Conservation (phyloP, 2,329 filamentous ascomycete species). For the Neofusicoccum laricinum region DNA sequence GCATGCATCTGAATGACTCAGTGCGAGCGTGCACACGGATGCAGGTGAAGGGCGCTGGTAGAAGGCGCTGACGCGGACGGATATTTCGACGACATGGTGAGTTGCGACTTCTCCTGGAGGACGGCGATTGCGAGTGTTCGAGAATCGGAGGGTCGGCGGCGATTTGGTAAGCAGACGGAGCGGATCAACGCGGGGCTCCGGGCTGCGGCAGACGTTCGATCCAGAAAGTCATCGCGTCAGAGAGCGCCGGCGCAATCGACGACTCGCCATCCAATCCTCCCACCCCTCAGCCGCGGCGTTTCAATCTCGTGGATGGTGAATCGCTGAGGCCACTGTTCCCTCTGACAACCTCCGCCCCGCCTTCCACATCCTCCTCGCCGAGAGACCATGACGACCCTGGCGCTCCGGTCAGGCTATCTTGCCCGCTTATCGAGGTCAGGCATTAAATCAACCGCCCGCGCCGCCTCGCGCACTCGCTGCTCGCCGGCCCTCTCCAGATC, state of each 20-base stretch:
- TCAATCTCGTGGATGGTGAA: conserved; percentile 15
- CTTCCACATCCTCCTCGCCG: conserved; percentile 13
- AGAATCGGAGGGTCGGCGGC: not conserved
- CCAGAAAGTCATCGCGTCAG: conserved; percentile 17
- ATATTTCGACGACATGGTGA: no score
- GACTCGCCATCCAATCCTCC: not conserved
- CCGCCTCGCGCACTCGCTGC: conserved; percentile 26
- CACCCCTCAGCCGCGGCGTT: not conserved
- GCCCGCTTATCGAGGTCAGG: conserved; percentile 60
- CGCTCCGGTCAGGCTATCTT: conserved; percentile 65
- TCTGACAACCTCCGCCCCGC: conserved; percentile 17
- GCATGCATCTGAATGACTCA: no score
- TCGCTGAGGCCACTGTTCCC: not conserved
- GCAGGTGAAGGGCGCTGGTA: no score
- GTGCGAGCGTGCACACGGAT: no score
- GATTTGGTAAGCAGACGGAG: not conserved
- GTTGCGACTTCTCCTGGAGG: no score
- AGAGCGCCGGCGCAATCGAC: conserved; percentile 5
- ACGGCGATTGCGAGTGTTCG: not conserved
- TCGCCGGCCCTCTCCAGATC: conserved; percentile 42
- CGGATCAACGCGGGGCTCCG: not conserved
- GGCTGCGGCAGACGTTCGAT: not conserved
- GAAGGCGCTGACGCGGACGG: no score
- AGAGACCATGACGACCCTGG: conserved; percentile 62
- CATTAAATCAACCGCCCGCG: conserved; percentile 44